A percentile compares a stretch with the other conserved stretches of the same genome.
phyloP scores from a whole-genome alignment of 257 asterid genomes.

The Scutellaria galericulata region DNA sequence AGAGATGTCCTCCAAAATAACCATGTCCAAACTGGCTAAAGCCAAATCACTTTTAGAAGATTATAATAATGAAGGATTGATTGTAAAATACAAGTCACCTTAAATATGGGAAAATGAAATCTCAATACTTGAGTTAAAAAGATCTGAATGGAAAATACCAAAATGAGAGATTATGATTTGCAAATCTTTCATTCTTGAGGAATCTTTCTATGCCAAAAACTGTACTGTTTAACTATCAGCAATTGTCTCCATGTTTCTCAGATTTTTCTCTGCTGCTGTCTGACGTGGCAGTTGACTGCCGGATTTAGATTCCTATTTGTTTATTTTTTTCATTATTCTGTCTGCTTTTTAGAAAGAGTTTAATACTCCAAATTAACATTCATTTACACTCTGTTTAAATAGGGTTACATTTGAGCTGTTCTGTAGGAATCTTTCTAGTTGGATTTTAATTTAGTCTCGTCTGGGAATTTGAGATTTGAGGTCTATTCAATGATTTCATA shows the following conservation, averaged over 20 bases:
- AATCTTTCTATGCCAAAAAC: conserved; percentile 16
- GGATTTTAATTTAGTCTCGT: not conserved
- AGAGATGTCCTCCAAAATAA: conserved; percentile 2
- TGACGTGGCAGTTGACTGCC: not conserved
- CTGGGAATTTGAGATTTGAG: not conserved
- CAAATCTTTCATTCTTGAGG: conserved; percentile 10
- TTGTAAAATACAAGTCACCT: too few species aligned
- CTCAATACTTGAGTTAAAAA: too few species aligned
- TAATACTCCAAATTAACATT: too few species aligned
- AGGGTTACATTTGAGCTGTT: not conserved
- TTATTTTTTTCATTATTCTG: not conserved
- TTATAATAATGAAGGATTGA: not conserved
- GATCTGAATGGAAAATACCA: not conserved
- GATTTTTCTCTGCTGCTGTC: not conserved
- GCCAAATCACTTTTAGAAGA: conserved; percentile 13
- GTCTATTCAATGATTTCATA: too few species aligned
- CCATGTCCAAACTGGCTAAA: not conserved
- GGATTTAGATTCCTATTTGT: conserved; percentile 4
- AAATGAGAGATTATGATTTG: conserved; percentile 19
- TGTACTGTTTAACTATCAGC: not conserved
- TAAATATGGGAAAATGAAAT: too few species aligned
- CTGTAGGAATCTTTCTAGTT: not conserved
- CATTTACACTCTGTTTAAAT: too few species aligned
- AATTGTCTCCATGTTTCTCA: conserved; percentile 10
- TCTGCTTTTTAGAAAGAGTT: too few species aligned